Evolutionary conservation across 2,329 filamentous ascomycete species (phyloP).

Genomic region (Claviceps sp.): DNA sequence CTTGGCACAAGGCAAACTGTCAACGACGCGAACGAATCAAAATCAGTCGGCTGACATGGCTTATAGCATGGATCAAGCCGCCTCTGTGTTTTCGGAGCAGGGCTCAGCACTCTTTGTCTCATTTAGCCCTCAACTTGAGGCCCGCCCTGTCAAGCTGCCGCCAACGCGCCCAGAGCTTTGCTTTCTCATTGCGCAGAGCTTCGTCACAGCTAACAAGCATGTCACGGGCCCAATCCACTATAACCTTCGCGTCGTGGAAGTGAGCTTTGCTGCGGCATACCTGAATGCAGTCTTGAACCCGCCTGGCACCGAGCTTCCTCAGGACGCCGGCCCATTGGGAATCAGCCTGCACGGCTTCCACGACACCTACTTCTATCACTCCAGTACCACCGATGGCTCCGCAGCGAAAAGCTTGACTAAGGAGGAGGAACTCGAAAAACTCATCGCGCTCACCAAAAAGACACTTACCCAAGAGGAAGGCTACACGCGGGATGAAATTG

Average conservation of each 20-base stretch:
- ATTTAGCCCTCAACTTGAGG: slow-evolving; percentile 68
- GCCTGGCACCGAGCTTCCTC: slow-evolving; percentile 46
- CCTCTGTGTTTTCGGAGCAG: slow-evolving; percentile 81
- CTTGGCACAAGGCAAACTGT: too few species aligned
- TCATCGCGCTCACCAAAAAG: slow-evolving; percentile 56
- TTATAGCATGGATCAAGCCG: slow-evolving; percentile 84
- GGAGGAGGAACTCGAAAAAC: slow-evolving; percentile 56
- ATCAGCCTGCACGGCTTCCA: slow-evolving; percentile 81
- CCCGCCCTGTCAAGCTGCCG: slow-evolving; percentile 69
- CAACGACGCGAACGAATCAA: too few species aligned
- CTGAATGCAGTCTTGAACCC: slow-evolving; percentile 46
- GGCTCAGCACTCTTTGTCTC: slow-evolving; percentile 82
- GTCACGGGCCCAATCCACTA: slow-evolving; percentile 89
- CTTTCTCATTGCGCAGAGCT: slow-evolving; percentile 90
- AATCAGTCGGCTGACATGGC: background rate
- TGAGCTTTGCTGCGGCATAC: slow-evolving; percentile 69
- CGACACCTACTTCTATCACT: slow-evolving; percentile 57
- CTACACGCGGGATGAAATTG: slow-evolving; percentile 80
- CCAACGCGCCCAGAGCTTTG: slow-evolving; percentile 68
- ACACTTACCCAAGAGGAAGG: slow-evolving; percentile 68
- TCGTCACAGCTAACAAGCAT: slow-evolving; percentile 88
- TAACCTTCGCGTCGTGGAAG: slow-evolving; percentile 93
- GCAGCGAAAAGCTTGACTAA: slow-evolving; percentile 30
- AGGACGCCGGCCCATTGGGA: slow-evolving; percentile 71
- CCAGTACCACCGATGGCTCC: slow-evolving; percentile 23